Conservation (phyloP, 2,329 filamentous ascomycete species). For the Talaromyces piceae region DNA sequence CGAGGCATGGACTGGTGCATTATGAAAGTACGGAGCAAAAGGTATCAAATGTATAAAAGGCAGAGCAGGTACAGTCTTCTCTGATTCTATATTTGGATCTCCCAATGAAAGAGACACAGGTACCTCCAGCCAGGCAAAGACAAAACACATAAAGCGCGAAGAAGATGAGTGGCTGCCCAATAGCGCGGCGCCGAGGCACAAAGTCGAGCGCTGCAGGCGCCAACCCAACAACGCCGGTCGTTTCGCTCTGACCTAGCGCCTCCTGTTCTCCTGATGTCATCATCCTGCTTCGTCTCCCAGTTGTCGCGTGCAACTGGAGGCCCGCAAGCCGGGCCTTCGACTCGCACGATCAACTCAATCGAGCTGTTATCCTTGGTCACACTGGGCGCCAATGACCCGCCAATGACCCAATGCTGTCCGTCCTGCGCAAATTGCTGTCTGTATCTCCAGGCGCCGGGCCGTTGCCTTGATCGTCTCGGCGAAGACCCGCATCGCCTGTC, state of each 20-base stretch:
- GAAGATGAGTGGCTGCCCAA: neutral
- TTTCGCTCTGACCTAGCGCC: neutral
- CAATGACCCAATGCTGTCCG: neutral
- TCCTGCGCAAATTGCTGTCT: neutral
- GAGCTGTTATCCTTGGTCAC: neutral
- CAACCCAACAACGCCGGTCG: neutral
- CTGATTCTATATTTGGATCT: neutral
- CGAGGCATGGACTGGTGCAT: neutral
- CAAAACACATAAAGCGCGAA: conserved; percentile 8
- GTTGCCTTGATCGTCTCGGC: neutral
- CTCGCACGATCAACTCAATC: neutral
- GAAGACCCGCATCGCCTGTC: neutral
- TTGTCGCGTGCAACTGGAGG: neutral
- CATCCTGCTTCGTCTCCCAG: neutral
- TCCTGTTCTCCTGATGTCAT: neutral
- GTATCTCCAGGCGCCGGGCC: neutral
- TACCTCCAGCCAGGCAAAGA: neutral
- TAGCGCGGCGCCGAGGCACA: conserved; percentile 3
- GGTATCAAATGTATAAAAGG: neutral
- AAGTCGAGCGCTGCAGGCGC: neutral
- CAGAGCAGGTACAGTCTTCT: neutral
- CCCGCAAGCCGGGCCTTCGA: neutral
- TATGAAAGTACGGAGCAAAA: neutral
- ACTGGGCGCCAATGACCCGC: neutral
- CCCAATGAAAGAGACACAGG: neutral